Base-by-base conservation (phyloP, 202 grass and related monocot genomes). In the Hordeum pubiflorum region DNA sequence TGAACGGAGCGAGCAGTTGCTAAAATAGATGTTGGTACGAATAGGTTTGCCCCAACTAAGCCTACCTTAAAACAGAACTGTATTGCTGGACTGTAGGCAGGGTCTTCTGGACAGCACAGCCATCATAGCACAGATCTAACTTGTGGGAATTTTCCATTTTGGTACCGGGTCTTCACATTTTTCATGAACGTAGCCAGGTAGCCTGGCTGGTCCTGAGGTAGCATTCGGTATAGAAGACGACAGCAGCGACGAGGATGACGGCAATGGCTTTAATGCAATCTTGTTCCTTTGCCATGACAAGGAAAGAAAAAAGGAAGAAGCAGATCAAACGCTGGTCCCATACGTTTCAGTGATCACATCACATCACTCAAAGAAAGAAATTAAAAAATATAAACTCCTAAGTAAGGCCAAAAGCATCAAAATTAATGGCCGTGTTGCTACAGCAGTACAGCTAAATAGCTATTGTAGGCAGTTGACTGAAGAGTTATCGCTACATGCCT, bases 311-410 rank as follows among this genome's bases (percentile, higher is more conserved):
- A 58, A 18, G 14, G 17, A 41, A 78, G 72, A 10, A 74, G 21
- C 64, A 54, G 6, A 54, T 54, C 50, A 54, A 54, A 18, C 17
- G 17, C 50, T 54, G 50, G 50, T 39, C 26, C 50, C 2, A 9
- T 27, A 83, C 73, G 79, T 64, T 34, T 78, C 74, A 72, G 21
- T 63, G 46, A 54, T 54, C 50, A 54, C 17, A 54, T 54, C 48
- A 54, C 48, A n/a, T 54, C 50, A 54, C 50, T n/a, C 50, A n/a
- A 54, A 54, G 15, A 52, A 52, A 48, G 44, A 48, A 50, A 17
- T 17, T 1, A 17, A 17, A 50, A 50, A 50, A 5, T 14, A 46
- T 14, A 46, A 48, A 48, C 26, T 62, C 5, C 41, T 26, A 23
- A 65, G 46, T 72, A 57, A 56, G 60, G 6, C 48, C 61, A 78